Conservation (phyloP, 768 basidiomycete genomes). For the Multifurca ochricompacta region DNA sequence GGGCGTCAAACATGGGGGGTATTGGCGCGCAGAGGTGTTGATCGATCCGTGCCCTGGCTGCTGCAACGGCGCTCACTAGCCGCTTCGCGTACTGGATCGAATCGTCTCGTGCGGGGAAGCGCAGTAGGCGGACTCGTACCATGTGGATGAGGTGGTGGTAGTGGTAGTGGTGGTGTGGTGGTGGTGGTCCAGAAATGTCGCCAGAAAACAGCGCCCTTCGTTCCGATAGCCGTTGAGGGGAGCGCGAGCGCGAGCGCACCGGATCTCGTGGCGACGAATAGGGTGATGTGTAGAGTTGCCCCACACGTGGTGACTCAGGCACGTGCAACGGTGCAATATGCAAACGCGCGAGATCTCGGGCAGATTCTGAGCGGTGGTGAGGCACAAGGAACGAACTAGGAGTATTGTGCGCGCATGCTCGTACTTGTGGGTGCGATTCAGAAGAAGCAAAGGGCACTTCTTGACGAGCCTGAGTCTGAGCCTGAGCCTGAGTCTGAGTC, state of each 20-base stretch:
- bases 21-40: slow-evolving; percentile 10
- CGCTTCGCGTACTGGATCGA: slow-evolving; percentile 23
- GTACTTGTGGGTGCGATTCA: slow-evolving; percentile 2
- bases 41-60: slow-evolving; percentile 10
- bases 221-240: not conserved
- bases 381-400: slow-evolving; percentile 10
- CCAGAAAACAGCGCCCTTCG: not conserved
- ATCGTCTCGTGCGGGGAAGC: slow-evolving; percentile 11
- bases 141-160: not conserved
- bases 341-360: slow-evolving; percentile 11
- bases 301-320: slow-evolving; percentile 7
- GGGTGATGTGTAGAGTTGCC: not conserved
- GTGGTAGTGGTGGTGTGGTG: no score
- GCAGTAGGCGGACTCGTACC: not conserved
- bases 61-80: slow-evolving; percentile 11
- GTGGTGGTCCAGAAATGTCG: no score
- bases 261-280: not conserved
- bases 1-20: slow-evolving; percentile 13
- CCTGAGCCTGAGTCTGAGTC: no score
- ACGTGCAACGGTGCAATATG: slow-evolving; percentile 14
- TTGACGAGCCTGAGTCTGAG: no score
- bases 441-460: not conserved
- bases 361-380: not conserved
- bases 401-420: no score
- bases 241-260: not conserved